Evolutionary conservation across 306 rosid genomes (phyloP), one percentile per base, ranked within the genome.

Genomic region (Sechiopsis laciniata): DNA sequence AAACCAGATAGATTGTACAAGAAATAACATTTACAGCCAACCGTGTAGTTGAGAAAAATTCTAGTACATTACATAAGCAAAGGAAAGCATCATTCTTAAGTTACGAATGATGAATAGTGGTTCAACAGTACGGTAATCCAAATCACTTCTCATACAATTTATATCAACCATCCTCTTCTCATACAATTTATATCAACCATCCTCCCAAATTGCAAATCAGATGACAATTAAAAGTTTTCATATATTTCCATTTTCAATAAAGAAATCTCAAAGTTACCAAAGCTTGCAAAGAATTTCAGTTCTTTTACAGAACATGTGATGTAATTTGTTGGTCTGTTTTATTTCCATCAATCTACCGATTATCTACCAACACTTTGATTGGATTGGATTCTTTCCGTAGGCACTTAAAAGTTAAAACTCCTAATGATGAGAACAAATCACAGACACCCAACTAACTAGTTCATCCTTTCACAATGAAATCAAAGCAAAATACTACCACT

Each of bases 271-370:
- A 14, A 21, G 74, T 70, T 51, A 70, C 16, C 48, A 0, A 70
- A 26, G 16, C 10, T 52, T 51, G 46, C 37, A 51, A 52, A 50
- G 21, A 69, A 46, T 69, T 48, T 69, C 58, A 50, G 56, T 70
- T 51, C 48, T 70, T 24, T 15, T 20, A 50, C 48, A 24, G 26
- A 70, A 13, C 59, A 52, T 45, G 60, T 52, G 24, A 70, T 22
- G 51, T n/a, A n/a, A n/a, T n/a, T n/a, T 50, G 14, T 7, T 22
- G 21, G 42, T 51, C 2, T 66, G 10, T 29, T 61, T 57, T 32
- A 48, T 68, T 68, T 1, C 73, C 20, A 45, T 45, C 72, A 66
- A 70, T 70, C 74, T 9, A 70, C 45, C 5, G 21, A 6, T 68
- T 21, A 45, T 20, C 48, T 40, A 42, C 20, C 70, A 63, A 65